These are phyloP conservation scores for Cyclotella cryptica DNA, from an alignment of 108 stramenopile genomes.

Conservation along the genomic window DNA sequence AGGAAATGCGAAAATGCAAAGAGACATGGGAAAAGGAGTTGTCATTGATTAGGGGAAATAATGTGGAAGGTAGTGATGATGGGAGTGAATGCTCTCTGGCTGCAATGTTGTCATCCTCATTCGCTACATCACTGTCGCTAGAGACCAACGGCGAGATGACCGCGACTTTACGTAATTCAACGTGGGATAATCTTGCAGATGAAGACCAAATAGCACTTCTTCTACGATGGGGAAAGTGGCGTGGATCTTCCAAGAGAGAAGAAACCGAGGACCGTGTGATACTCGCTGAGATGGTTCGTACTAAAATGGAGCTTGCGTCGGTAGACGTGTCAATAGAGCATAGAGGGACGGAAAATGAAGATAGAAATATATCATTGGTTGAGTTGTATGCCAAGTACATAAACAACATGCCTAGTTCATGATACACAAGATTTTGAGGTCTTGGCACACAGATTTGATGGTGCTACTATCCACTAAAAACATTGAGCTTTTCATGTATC, in stretches of 20 bases:
- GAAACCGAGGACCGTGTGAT: constrained; percentile 72
- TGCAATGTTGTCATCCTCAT: constrained; percentile 24
- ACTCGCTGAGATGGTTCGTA: constrained; percentile 67
- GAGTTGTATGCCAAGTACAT: constrained; percentile 38
- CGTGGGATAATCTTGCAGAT: constrained; percentile 14
- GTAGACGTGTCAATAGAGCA: not conserved
- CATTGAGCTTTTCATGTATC: not conserved
- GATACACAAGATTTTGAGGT: not conserved
- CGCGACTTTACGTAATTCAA: not conserved
- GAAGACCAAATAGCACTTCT: constrained; percentile 47
- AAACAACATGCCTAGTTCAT: not conserved
- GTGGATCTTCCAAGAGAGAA: constrained; percentile 52
- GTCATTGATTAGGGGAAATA: not conserved
- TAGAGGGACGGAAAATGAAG: not conserved
- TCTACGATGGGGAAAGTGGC: constrained; percentile 58
- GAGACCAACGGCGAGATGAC: not conserved
- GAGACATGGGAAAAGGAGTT: constrained; percentile 30
- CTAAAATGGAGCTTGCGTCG: constrained; percentile 51
- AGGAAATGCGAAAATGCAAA: constrained; percentile 37
- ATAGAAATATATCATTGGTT: not conserved
- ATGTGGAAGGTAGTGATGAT: not conserved
- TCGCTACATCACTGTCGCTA: not conserved
- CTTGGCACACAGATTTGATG: too few relatives aligned
- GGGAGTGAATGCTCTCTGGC: constrained; percentile 2
- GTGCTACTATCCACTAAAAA: too few relatives aligned